Percentiles rank a stretch among this genome's conserved stretches.
Evolutionary conservation across 2,329 filamentous ascomycete species (phyloP).

Genomic region (Gaeumannomyces sp.): DNA sequence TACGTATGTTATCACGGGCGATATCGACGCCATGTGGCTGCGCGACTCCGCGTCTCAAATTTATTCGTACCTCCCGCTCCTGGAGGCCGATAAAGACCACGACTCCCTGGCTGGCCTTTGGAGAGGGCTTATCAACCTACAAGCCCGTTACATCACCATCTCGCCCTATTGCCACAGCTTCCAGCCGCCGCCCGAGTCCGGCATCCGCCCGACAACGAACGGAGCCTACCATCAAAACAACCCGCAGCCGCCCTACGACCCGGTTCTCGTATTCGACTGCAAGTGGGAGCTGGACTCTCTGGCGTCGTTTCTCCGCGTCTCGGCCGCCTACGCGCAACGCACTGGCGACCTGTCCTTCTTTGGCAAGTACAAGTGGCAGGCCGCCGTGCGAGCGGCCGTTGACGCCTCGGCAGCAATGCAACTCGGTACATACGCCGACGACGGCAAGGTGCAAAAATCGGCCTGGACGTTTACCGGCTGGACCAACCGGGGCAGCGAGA

Average conservation of each 20-base stretch:
- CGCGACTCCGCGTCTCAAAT: constrained; percentile 75
- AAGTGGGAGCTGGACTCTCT: constrained; percentile 91
- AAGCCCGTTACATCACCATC: constrained; percentile 60
- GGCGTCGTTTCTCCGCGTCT: constrained; percentile 76
- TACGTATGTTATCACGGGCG: constrained; percentile 75
- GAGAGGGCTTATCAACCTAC: constrained; percentile 65
- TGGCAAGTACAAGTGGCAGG: constrained; percentile 56
- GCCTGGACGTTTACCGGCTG: constrained; percentile 69
- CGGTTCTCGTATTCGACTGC: constrained; percentile 70
- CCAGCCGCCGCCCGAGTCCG: constrained; percentile 74
- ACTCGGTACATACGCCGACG: constrained; percentile 58
- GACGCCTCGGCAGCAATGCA: constrained; percentile 60
- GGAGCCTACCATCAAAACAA: constrained; percentile 52
- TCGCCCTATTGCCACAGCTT: constrained; percentile 87
- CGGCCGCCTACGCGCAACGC: constrained; percentile 66
- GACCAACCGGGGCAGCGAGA: constrained; percentile 68
- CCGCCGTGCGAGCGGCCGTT: constrained; percentile 61
- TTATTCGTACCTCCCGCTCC: constrained; percentile 58
- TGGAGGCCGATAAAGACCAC: constrained; percentile 42
- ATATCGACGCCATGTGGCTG: constrained; percentile 85
- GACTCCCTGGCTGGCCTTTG: constrained; percentile 62
- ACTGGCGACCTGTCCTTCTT: constrained; percentile 53
- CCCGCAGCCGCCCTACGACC: constrained; percentile 59
- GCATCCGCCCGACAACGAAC: constrained; percentile 52
- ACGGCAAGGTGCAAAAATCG: constrained; percentile 44